A percentile compares a stretch with the other conserved stretches of the same genome.
Evolutionary conservation across 2,329 filamentous ascomycete genomes (phyloP).

Genomic region (Periconia sp.): DNA sequence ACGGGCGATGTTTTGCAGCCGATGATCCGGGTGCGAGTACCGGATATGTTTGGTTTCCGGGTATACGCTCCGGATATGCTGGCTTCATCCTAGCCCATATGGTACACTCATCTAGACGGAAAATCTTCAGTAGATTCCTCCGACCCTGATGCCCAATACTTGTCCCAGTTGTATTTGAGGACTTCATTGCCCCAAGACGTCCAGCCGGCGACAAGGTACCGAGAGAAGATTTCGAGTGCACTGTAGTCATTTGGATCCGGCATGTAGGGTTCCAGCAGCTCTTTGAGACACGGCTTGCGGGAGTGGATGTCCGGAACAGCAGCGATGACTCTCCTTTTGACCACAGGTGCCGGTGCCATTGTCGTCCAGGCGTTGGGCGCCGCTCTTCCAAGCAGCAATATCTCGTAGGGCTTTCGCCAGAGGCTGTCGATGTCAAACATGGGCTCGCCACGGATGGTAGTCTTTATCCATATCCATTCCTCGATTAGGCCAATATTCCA

Average conservation of each 20-base stretch:
- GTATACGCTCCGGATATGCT: neutral
- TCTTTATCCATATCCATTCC: conserved; percentile 83
- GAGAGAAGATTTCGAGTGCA: conserved; percentile 78
- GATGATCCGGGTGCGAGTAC: neutral
- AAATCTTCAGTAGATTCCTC: neutral
- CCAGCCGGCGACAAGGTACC: conserved; percentile 77
- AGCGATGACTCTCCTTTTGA: conserved; percentile 65
- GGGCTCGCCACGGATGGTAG: conserved; percentile 69
- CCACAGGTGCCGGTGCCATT: conserved; percentile 27
- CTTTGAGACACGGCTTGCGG: conserved; percentile 74
- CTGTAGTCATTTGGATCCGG: conserved; percentile 52
- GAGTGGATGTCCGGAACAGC: conserved; percentile 79
- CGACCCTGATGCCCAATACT: conserved; percentile 52
- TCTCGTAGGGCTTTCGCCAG: conserved; percentile 80
- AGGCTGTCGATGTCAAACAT: conserved; percentile 64
- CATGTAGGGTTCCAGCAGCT: conserved; percentile 64
- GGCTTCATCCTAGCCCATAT: neutral
- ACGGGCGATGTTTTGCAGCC: conserved; percentile 1
- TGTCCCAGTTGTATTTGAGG: conserved; percentile 69
- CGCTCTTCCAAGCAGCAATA: conserved; percentile 65
- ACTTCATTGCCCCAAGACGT: conserved; percentile 80
- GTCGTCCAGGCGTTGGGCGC: conserved; percentile 30
- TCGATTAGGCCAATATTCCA: conserved; percentile 71
- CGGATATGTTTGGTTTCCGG: neutral
- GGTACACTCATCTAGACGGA: conserved; percentile 2